Conservation (phyloP, 2,329 filamentous ascomycete species). For the Exutisphaerella laricina region DNA sequence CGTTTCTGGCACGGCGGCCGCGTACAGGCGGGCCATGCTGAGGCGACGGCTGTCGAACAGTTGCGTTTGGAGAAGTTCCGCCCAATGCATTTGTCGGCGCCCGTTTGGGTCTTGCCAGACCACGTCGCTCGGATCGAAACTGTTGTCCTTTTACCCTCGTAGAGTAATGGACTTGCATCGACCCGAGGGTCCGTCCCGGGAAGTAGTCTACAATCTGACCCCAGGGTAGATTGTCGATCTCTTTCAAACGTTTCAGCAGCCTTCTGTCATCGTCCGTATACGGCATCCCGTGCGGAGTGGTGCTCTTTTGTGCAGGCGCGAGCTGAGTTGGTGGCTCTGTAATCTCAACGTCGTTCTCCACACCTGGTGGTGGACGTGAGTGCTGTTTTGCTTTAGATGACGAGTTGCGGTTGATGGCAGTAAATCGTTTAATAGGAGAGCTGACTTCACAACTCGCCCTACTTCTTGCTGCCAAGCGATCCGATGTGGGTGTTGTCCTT, state of each 20-base stretch:
- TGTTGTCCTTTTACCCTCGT: constrained; percentile 8
- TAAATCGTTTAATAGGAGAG: too few species aligned
- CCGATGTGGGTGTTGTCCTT: background rate
- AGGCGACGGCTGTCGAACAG: background rate
- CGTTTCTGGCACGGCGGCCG: constrained; percentile 10
- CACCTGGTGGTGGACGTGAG: too few species aligned
- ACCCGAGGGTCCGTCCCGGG: constrained; percentile 28
- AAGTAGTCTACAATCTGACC: constrained; percentile 34
- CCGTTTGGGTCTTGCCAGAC: background rate
- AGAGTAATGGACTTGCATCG: constrained; percentile 28
- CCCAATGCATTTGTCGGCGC: background rate
- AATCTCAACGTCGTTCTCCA: too few species aligned
- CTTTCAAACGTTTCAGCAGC: constrained; percentile 38
- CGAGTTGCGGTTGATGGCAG: too few species aligned
- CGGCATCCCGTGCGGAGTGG: background rate
- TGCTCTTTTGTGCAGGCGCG: background rate
- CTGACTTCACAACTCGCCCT: too few species aligned
- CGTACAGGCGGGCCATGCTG: constrained; percentile 1
- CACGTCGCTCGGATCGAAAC: background rate
- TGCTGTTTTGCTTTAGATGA: too few species aligned
- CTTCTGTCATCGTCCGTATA: constrained; percentile 30
- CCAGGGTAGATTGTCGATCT: constrained; percentile 36
- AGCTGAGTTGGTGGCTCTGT: too few species aligned
- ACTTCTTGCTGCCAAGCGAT: too few species aligned
- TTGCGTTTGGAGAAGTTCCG: background rate